A percentile compares a stretch with the other conserved stretches of the same genome.
Evolutionary conservation across 164 flowering plant genomes (phyloP).

Genomic region (Chimonanthus salicifolius): DNA sequence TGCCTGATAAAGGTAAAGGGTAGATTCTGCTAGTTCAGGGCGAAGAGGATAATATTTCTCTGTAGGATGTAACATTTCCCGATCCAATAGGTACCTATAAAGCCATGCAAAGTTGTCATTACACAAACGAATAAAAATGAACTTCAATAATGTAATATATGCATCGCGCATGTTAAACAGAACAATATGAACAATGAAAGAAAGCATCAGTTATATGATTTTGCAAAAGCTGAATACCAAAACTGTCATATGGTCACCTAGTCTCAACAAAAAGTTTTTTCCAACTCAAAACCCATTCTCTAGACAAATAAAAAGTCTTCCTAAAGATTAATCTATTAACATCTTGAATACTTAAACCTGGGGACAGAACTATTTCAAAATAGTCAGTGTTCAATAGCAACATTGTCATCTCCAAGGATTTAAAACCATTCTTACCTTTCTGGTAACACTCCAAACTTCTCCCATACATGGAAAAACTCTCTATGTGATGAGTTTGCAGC

Average conservation of each 20-base stretch:
- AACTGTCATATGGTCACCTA: not conserved
- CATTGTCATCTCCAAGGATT: not conserved
- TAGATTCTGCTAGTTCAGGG: slow-evolving; percentile 97
- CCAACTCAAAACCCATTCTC: not conserved
- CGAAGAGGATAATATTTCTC: slow-evolving; percentile 97
- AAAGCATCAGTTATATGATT: not conserved
- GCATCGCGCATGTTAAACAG: not conserved
- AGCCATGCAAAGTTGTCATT: not conserved
- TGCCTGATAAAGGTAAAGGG: slow-evolving; percentile 94
- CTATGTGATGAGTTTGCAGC: slow-evolving; percentile 97
- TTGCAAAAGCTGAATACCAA: not conserved
- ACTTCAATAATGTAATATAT: not conserved
- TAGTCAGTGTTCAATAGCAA: not conserved
- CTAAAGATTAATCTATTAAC: not conserved
- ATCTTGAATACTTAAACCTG: not conserved
- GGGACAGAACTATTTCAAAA: not conserved
- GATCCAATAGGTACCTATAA: slow-evolving; percentile 82
- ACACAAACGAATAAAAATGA: not conserved
- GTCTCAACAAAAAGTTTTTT: not conserved
- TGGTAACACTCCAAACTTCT: slow-evolving; percentile 90
- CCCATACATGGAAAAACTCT: slow-evolving; percentile 83
- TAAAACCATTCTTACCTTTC: slow-evolving; percentile 54
- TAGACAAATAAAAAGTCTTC: not conserved
- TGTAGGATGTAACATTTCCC: slow-evolving; percentile 91
- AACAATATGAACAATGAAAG: too few species aligned